Evolutionary conservation across 139 green algal genomes (phyloP), one percentile per base, ranked within the genome.

Genomic region (Haematococcus lacustris): DNA sequence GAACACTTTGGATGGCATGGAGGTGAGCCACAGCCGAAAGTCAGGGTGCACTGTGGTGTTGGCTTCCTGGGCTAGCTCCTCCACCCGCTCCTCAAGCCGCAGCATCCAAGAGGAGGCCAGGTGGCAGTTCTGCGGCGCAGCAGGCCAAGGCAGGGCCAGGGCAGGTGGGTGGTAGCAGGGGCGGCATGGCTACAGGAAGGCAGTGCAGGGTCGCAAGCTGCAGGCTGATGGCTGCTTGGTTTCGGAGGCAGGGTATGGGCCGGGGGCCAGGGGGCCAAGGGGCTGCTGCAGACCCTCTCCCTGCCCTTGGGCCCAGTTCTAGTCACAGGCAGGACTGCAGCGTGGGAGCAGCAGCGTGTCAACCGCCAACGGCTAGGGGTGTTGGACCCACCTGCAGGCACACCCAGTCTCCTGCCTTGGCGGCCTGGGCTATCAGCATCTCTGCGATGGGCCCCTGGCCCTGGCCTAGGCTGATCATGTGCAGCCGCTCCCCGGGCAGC

Each of bases 111-210:
- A 86, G n/a, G 71, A 83, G 0, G 90, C 91, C 37, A 96, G 79
- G 85, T 96, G 91, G 82, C 91, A 96, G 80, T 97, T 97, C 86
- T 96, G 90, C 41, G 88, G n/a, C 73, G 73, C 71, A 86, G n/a
- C n/a, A n/a, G n/a, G n/a, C n/a, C n/a, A n/a, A n/a, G n/a, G n/a
- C n/a, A n/a, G n/a, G n/a, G n/a, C 35, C 89, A 63, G 67, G 37
- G 13, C 65, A 71, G 3, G 65, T 35, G 51, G 35, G 38, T 57
- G 7, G 23, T 71, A n/a, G n/a, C n/a, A n/a, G n/a, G n/a, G n/a
- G n/a, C n/a, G n/a, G n/a, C n/a, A n/a, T n/a, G n/a, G n/a, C n/a
- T n/a, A n/a, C n/a, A n/a, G n/a, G n/a, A n/a, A n/a, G n/a, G n/a
- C n/a, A n/a, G n/a, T n/a, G n/a, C n/a, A n/a, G n/a, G n/a, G n/a